A percentile compares a stretch with the other conserved stretches of the same genome.
phyloP scores from a whole-genome alignment of 2,329 filamentous ascomycete species.

The Trichoderma atroviride region DNA sequence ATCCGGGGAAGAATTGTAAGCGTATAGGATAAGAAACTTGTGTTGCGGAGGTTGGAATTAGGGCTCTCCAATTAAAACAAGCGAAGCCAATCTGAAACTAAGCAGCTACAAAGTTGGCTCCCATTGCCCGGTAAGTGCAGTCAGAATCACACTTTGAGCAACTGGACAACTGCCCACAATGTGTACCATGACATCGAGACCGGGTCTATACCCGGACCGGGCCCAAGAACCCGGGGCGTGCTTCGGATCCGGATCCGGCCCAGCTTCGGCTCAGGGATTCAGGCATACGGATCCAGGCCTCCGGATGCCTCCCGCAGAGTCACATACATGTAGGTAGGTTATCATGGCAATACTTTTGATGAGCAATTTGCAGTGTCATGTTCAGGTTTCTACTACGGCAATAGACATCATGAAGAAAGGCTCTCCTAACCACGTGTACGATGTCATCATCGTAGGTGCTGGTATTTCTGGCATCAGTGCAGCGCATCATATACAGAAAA shows the following conservation, averaged over 20 bases:
- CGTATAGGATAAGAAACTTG: neutral
- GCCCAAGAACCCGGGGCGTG: neutral
- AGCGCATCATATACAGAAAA: slow-evolving; percentile 68
- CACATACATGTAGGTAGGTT: neutral
- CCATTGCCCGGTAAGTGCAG: neutral
- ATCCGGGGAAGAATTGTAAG: neutral
- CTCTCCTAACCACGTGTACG: slow-evolving; percentile 33
- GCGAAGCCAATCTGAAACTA: neutral
- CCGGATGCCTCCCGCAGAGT: neutral
- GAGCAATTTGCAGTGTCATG: neutral
- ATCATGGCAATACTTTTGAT: neutral
- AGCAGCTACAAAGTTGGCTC: too few species aligned
- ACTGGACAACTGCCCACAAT: too few species aligned
- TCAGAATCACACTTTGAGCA: too few species aligned
- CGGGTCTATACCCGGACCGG: neutral
- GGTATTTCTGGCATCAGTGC: slow-evolving; percentile 77
- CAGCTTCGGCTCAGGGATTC: neutral
- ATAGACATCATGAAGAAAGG: neutral
- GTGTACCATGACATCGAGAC: too few species aligned
- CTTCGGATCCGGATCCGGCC: neutral
- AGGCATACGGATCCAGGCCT: neutral
- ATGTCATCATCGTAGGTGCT: slow-evolving; percentile 69
- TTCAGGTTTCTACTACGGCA: neutral
- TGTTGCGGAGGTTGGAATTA: neutral
- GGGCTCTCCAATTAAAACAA: neutral